A percentile compares a stretch with the other conserved stretches of the same genome.
Conservation (phyloP, 2,329 filamentous ascomycete genomes). For the Microdochium paspali region DNA sequence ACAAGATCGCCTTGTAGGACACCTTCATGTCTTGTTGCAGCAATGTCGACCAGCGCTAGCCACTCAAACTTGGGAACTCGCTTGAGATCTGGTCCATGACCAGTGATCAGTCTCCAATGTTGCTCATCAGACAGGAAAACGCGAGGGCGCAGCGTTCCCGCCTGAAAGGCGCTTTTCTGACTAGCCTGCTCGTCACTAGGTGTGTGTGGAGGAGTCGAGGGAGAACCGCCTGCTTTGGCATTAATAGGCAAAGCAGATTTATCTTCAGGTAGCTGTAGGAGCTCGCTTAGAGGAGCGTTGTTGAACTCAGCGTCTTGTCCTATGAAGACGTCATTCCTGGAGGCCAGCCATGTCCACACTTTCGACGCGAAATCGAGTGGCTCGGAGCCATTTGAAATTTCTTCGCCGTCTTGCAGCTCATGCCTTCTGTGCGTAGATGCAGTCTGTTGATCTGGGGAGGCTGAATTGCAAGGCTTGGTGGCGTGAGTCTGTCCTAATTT, state of each 20-base stretch:
- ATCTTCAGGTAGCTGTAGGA: constrained; percentile 26
- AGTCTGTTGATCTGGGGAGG: not conserved
- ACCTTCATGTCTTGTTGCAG: constrained; percentile 40
- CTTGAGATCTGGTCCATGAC: constrained; percentile 49
- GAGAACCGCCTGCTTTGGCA: not conserved
- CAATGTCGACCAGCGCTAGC: constrained; percentile 48
- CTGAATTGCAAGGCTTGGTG: constrained; percentile 1
- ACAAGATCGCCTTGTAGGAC: constrained; percentile 53
- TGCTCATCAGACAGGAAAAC: constrained; percentile 43
- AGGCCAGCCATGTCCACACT: constrained; percentile 30
- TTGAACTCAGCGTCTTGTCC: constrained; percentile 24
- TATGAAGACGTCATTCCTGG: constrained; percentile 29
- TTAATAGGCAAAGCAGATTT: constrained; percentile 3
- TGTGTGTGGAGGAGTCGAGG: constrained; percentile 1
- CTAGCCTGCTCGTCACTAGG: not conserved
- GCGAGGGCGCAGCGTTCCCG: constrained; percentile 8
- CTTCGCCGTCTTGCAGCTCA: not conserved
- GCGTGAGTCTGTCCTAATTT: constrained; percentile 3
- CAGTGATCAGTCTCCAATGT: constrained; percentile 50
- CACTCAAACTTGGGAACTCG: constrained; percentile 49
- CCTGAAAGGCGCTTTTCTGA: constrained; percentile 1
- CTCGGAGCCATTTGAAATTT: not conserved
- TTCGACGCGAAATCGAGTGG: constrained; percentile 21
- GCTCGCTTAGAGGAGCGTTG: constrained; percentile 27
- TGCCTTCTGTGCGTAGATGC: not conserved